phyloP scores from a whole-genome alignment of 2,329 filamentous ascomycete genomes.

The Cordyceps militaris region DNA sequence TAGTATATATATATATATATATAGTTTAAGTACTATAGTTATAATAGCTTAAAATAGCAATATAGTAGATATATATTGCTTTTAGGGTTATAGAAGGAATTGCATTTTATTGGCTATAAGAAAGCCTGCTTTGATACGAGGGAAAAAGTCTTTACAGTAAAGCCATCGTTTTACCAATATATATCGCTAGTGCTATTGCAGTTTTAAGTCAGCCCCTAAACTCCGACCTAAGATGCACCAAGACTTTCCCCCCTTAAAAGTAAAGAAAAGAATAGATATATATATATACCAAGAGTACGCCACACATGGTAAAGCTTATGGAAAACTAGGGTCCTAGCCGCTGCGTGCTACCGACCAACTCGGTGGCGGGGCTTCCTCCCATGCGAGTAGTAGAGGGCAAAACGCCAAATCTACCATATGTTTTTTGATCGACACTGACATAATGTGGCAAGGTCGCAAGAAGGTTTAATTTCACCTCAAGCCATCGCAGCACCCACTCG shows the following conservation, averaged over 20 bases:
- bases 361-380: slow-evolving; percentile 43
- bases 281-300: not conserved
- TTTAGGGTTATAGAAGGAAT: too few species aligned
- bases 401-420: slow-evolving; percentile 85
- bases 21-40: too few species aligned
- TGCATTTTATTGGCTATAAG: too few species aligned
- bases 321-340: slow-evolving; percentile 57
- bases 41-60: too few species aligned
- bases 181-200: not conserved
- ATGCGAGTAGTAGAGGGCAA: slow-evolving; percentile 53
- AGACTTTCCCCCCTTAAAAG: not conserved
- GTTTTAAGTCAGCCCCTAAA: not conserved
- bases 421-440: slow-evolving; percentile 92
- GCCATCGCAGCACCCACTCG: slow-evolving; percentile 78
- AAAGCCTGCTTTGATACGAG: too few species aligned
- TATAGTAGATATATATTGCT: too few species aligned
- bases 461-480: slow-evolving; percentile 83
- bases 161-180: not conserved
- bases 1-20: too few species aligned
- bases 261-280: not conserved
- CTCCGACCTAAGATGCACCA: slow-evolving; percentile 3
- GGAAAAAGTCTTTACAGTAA: too few species aligned
- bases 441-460: slow-evolving; percentile 82
- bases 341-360: slow-evolving; percentile 55
- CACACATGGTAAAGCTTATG: not conserved